These are phyloP conservation scores for Leishmania major DNA, from an alignment of 208 protist species.

Conservation along the genomic window DNA sequence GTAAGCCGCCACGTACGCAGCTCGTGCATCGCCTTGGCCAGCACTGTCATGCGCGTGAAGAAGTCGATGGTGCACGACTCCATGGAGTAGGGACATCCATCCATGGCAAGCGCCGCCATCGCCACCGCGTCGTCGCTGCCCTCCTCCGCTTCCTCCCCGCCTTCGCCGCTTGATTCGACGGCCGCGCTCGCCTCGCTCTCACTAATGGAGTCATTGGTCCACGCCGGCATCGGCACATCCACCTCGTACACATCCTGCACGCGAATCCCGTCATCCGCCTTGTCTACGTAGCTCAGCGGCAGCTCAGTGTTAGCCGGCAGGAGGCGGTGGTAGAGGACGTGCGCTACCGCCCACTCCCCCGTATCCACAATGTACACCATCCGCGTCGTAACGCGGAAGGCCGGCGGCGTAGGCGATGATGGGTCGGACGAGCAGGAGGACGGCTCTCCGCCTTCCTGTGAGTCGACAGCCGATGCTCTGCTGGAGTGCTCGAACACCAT, in stretches of 20 bases:
- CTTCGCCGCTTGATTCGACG: not conserved
- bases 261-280: conserved; percentile 33
- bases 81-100: conserved; percentile 57
- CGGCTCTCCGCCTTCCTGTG: not conserved
- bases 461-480: not conserved
- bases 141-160: not conserved
- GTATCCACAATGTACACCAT: conserved; percentile 60
- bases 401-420: not conserved
- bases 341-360: conserved; percentile 48
- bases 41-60: conserved; percentile 53
- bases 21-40: conserved; percentile 59
- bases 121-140: conserved; percentile 12
- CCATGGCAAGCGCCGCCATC: conserved; percentile 8
- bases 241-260: conserved; percentile 20
- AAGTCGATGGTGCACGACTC: conserved; percentile 63
- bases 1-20: conserved; percentile 26
- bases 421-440: conserved; percentile 1
- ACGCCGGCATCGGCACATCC: conserved; percentile 17
- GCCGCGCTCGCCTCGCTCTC: not conserved
- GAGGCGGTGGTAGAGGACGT: conserved; percentile 36
- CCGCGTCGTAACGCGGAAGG: conserved; percentile 31
- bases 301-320: conserved; percentile 5
- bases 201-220: not conserved
- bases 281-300: conserved; percentile 20
- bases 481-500: conserved; percentile 31